Evolutionary conservation across 2,329 filamentous ascomycete species (phyloP), one percentile per base, ranked within the genome.

Genomic region (Nannizziopsis barbatae): DNA sequence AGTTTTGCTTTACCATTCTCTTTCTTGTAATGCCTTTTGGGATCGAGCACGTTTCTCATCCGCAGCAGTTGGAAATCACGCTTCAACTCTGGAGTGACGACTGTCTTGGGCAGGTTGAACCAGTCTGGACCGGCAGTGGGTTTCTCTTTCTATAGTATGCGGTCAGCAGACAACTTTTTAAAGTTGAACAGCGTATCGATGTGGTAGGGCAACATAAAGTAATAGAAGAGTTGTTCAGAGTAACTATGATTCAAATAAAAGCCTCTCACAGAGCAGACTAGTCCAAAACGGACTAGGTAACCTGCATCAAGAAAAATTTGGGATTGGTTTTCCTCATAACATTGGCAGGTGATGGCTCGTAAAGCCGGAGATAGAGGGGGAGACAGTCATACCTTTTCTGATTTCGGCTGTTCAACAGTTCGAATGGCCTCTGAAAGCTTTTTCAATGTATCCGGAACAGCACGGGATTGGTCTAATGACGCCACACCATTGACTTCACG

Each of bases 1-100:
- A 83, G 69, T 52, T 79, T 72, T 50, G 77, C 74, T 62, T 84
- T 88, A 48, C 79, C 75, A 44, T 71, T 77, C 45, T 90, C 82
- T 66, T 95, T 96, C 65, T 90, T 93, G 73, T 94, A 94, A 60
- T 90, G 84, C 43, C 84, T 76, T 63, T 96, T 90, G 0, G 88
- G 82, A 56, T 96, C 90, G 17, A 96, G 74, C 15, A 95, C 82
- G 49, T 81, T 83, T 64, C 92, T 81, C 83, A 95, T 90, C 55
- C 86, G 82, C 51, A 98, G 72, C 9, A 96, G 73, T 66, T 95
- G 88, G 44, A 95, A 73, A 62, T 98, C 90, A 57, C 87, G 78
- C 67, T 89, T 94, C 53, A 95, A 73, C 60, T 93, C 81, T 7
- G 87, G 79, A 0, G 88, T 95, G 44, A 95, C 68, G 44, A 86